A percentile compares a stretch with the other conserved stretches of the same genome.
These are phyloP conservation scores for Scopulariopsis brevicaulis DNA, from an alignment of 2,329 filamentous ascomycete genomes.

Conservation along the genomic window DNA sequence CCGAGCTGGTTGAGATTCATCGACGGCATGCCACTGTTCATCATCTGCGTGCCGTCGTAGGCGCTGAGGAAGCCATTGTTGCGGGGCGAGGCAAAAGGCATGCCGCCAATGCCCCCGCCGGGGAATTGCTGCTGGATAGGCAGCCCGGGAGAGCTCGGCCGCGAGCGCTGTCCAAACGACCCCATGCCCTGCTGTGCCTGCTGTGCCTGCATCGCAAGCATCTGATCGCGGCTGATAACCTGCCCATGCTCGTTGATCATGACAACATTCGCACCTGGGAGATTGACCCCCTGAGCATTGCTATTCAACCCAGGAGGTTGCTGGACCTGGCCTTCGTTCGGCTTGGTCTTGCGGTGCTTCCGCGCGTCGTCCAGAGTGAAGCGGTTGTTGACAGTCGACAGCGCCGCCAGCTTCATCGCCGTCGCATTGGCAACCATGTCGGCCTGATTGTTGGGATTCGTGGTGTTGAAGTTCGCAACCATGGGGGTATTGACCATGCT, in stretches of 20 bases:
- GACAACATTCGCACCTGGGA: slow-evolving; percentile 68
- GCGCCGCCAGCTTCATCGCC: slow-evolving; percentile 93
- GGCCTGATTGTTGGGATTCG: slow-evolving; percentile 55
- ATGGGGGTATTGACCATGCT: slow-evolving; percentile 98
- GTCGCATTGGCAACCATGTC: slow-evolving; percentile 99
- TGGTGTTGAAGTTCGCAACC: slow-evolving; percentile 68
- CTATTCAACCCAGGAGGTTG: slow-evolving; percentile 48
- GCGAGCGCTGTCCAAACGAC: slow-evolving; percentile 60
- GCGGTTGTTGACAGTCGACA: slow-evolving; percentile 96
- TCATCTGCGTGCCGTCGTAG: slow-evolving; percentile 68
- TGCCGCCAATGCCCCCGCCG: slow-evolving; percentile 44
- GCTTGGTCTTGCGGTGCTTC: slow-evolving; percentile 86
- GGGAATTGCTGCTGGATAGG: slow-evolving; percentile 58
- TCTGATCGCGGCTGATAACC: slow-evolving; percentile 72
- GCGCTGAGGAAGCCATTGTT: slow-evolving; percentile 90
- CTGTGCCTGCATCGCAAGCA: slow-evolving; percentile 69
- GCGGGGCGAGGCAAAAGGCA: slow-evolving; percentile 74
- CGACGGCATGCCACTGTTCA: slow-evolving; percentile 57
- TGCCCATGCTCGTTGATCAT: slow-evolving; percentile 95
- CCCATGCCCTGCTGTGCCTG: slow-evolving; percentile 45
- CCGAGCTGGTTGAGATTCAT: slow-evolving; percentile 65
- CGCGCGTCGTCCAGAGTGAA: slow-evolving; percentile 94
- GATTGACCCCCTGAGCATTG: slow-evolving; percentile 47
- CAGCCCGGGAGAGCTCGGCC: slow-evolving; percentile 81
- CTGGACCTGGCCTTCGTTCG: slow-evolving; percentile 58